A percentile compares a stretch with the other conserved stretches of the same genome.
phyloP scores from a whole-genome alignment of 768 basidiomycete species.

The Kwoniella pini region DNA sequence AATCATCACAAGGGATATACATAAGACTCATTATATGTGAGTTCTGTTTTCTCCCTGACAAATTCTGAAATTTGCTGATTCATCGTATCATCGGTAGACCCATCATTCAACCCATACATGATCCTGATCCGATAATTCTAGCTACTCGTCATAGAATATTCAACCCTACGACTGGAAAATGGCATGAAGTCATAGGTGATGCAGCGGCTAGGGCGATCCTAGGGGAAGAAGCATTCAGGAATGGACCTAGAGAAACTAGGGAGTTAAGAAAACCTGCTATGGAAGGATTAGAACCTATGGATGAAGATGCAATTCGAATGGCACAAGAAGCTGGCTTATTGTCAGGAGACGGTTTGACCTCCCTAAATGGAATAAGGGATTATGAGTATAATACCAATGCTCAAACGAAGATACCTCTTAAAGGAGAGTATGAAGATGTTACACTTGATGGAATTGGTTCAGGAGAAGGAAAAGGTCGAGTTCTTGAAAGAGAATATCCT shows the following conservation, averaged over 20 bases:
- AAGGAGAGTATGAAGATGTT: conserved; percentile 4
- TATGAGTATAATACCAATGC: background rate
- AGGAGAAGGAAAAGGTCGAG: conserved; percentile 13
- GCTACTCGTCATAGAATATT: conserved; percentile 49
- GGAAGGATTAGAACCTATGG: conserved; percentile 24
- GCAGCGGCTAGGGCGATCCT: conserved; percentile 48
- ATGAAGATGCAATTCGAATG: conserved; percentile 14
- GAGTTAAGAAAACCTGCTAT: conserved; percentile 29
- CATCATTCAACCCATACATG: conserved; percentile 50
- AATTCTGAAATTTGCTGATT: background rate
- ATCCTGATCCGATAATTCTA: conserved; percentile 47
- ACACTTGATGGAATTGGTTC: conserved; percentile 7
- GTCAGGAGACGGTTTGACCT: background rate
- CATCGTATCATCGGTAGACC: conserved; percentile 29
- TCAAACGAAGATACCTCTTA: conserved; percentile 3
- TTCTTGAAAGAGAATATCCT: conserved; percentile 11
- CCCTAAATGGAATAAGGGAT: background rate
- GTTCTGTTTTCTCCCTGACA: conserved; percentile 6
- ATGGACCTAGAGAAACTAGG: conserved; percentile 34
- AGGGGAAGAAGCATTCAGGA: conserved; percentile 41
- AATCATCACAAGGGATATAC: conserved; percentile 46
- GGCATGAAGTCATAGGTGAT: conserved; percentile 52
- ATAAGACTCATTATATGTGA: conserved; percentile 52
- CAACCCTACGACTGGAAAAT: conserved; percentile 36
- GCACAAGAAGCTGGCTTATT: conserved; percentile 7